Base-by-base conservation (phyloP, 371 early-diverging fungal genomes). In the Furculomyces boomerangus region DNA sequence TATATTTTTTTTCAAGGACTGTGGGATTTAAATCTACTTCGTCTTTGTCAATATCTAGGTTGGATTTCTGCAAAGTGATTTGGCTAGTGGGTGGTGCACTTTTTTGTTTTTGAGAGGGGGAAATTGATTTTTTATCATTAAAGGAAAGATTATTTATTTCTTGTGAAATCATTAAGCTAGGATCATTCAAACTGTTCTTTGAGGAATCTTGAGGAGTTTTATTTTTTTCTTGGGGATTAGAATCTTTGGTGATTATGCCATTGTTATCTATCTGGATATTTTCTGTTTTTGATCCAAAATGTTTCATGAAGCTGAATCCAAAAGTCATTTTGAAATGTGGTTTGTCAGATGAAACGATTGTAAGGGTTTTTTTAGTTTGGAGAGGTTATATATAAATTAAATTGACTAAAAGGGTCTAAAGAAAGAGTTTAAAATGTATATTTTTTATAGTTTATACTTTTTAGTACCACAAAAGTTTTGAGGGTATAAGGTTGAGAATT, bases 1-100 rank as follows among this genome's bases (percentile, higher is more conserved):
- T 47, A 58, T 65, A 65, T 39, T 39, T 13, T 39, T 39, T 39
- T 39, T n/a, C 39, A 39, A n/a, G 39, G 13, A 14, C 14, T n/a
- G 13, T 14, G 13, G 14, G 14, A 39, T 13, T 39, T 13, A 39
- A 14, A 14, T n/a, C 13, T n/a, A 14, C 14, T n/a, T 39, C 13
- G 39, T 14, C 14, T n/a, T 39, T 14, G 13, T n/a, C 39, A n/a
- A 39, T 13, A n/a, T n/a, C n/a, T 39, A n/a, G 39, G 39, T 39
- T 39, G 39, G 39, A 14, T 39, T n/a, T 14, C 14, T n/a, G 13
- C 13, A 14, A 14, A n/a, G 39, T 39, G 39, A 39, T 39, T 39
- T 39, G 14, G 13, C 39, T 39, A n/a, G 39, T 39, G 39, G 39
- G n/a, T n/a, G 13, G 39, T 39, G n/a, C 39, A 14, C n/a, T n/a